Evolutionary conservation across 768 basidiomycete genomes (phyloP).

Genomic region (Naganishia friedmannii): DNA sequence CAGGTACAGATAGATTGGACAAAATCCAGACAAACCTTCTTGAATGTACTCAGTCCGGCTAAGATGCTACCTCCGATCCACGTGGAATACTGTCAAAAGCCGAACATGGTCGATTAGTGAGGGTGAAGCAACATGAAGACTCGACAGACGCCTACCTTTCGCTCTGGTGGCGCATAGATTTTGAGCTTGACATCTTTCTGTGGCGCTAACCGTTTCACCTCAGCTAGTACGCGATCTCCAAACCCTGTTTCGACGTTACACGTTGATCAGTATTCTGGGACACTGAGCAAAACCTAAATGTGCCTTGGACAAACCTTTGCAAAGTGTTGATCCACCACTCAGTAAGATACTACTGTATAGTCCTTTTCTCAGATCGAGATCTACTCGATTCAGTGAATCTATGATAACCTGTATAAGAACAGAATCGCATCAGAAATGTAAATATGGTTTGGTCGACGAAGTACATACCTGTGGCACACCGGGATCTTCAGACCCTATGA

Average conservation of each 20-base stretch:
- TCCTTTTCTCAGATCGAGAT: conserved; percentile 90
- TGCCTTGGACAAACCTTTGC: conserved; percentile 64
- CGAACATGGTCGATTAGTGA: conserved; percentile 14
- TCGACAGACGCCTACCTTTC: conserved; percentile 59
- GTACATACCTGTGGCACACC: conserved; percentile 75
- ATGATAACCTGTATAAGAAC: conserved; percentile 67
- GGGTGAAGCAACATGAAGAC: background rate
- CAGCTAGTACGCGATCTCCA: conserved; percentile 90
- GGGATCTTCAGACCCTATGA: conserved; percentile 92
- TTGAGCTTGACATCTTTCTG: conserved; percentile 93
- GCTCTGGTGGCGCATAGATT: conserved; percentile 98
- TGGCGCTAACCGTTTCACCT: conserved; percentile 90
- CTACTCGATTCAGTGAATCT: conserved; percentile 94
- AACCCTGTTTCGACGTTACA: conserved; percentile 62
- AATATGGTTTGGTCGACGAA: background rate
- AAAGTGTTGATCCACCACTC: conserved; percentile 92
- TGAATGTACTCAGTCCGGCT: conserved; percentile 93
- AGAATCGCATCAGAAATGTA: background rate
- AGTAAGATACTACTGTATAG: conserved; percentile 95
- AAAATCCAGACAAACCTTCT: conserved; percentile 64
- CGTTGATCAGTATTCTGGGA: background rate
- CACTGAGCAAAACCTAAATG: background rate
- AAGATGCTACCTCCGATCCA: conserved; percentile 84
- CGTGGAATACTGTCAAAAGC: conserved; percentile 45
- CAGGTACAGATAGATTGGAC: conserved; percentile 13